Conservation (phyloP, 768 basidiomycete species). For the Piloderma croceum region DNA sequence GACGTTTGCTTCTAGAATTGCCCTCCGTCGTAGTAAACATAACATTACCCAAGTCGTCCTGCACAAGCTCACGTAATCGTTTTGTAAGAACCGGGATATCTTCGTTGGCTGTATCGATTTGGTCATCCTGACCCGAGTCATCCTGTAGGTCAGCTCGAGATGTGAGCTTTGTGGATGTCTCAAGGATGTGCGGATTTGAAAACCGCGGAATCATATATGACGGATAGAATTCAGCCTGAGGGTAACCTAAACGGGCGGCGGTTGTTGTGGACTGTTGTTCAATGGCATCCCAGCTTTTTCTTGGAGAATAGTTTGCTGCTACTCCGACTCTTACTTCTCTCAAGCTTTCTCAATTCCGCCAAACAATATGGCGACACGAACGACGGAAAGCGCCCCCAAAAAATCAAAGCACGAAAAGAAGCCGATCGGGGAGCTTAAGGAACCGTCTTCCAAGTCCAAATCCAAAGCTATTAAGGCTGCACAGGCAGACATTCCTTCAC, state of each 20-base stretch:
- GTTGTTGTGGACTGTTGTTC: slow-evolving; percentile 19
- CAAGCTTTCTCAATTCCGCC: not conserved
- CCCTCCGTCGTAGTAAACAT: not conserved
- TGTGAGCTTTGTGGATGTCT: slow-evolving; percentile 25
- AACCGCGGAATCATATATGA: slow-evolving; percentile 33
- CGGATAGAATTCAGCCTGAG: not conserved
- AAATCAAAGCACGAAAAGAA: slow-evolving; percentile 18
- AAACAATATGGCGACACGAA: slow-evolving; percentile 1
- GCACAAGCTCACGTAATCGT: not conserved
- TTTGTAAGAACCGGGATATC: slow-evolving; percentile 10
- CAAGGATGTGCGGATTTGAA: slow-evolving; percentile 41
- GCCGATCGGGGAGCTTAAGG: too few relatives aligned
- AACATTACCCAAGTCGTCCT: not conserved
- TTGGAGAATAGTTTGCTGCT: not conserved
- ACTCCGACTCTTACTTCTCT: not conserved
- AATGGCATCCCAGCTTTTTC: not conserved
- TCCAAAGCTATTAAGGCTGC: too few relatives aligned
- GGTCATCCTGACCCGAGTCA: slow-evolving; percentile 8
- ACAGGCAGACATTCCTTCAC: too few relatives aligned
- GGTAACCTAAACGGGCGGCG: not conserved
- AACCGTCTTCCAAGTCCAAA: too few relatives aligned
- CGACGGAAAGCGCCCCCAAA: slow-evolving; percentile 1
- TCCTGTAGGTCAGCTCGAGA: slow-evolving; percentile 31
- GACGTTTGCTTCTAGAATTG: slow-evolving; percentile 6
- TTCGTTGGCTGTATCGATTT: slow-evolving; percentile 16